Conservation (phyloP, 306 rosid genomes). For the Psophocarpus tetragonolobus region DNA sequence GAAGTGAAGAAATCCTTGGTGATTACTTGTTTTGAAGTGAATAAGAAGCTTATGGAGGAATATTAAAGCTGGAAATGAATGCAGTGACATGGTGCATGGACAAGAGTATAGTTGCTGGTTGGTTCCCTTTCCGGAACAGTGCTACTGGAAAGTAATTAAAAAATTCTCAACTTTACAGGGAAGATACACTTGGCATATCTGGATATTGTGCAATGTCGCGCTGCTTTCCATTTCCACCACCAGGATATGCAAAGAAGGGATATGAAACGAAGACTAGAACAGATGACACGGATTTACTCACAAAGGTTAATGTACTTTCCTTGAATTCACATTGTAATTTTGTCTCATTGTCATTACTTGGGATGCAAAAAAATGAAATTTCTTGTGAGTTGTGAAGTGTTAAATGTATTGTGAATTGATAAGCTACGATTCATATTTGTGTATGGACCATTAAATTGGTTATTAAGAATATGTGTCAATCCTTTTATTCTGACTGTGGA, state of each 20-base stretch:
- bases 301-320: slow-evolving; percentile 62
- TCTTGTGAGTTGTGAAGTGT: neutral
- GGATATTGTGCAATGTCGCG: slow-evolving; percentile 94
- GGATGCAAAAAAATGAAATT: neutral
- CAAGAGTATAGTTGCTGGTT: slow-evolving; percentile 78
- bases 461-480: neutral
- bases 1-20: neutral
- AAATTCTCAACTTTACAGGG: slow-evolving; percentile 51
- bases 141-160: slow-evolving; percentile 52
- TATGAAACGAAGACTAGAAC: slow-evolving; percentile 33
- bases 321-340: slow-evolving; percentile 23
- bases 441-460: neutral
- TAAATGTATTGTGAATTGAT: neutral
- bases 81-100: slow-evolving; percentile 97
- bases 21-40: slow-evolving; percentile 36
- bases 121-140: slow-evolving; percentile 63
- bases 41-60: slow-evolving; percentile 52
- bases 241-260: slow-evolving; percentile 89
- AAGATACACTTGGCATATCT: slow-evolving; percentile 39
- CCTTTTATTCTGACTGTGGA: neutral
- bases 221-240: slow-evolving; percentile 95
- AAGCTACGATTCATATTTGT: neutral
- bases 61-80: slow-evolving; percentile 76
- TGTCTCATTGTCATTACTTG: slow-evolving; percentile 17
- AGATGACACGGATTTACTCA: slow-evolving; percentile 59